These are phyloP conservation scores for Trichoderma atroviride DNA, from an alignment of 2,329 filamentous ascomycete genomes.

Conservation along the genomic window DNA sequence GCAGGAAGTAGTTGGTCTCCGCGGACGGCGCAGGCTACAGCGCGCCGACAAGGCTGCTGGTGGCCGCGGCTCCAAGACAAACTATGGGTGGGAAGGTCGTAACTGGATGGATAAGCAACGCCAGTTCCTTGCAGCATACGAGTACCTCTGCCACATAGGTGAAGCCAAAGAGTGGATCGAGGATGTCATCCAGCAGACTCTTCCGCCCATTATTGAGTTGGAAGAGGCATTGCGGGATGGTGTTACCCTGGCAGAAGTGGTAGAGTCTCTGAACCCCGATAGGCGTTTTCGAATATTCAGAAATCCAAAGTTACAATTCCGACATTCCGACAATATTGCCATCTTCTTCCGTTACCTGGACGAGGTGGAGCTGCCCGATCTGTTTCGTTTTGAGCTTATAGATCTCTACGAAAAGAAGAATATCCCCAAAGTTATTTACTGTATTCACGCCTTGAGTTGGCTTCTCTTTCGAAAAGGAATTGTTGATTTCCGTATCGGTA, in stretches of 20 bases:
- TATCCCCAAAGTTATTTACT: slow-evolving; percentile 98
- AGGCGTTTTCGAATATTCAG: slow-evolving; percentile 81
- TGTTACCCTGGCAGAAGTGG: slow-evolving; percentile 90
- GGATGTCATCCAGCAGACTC: slow-evolving; percentile 77
- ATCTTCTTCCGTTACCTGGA: slow-evolving; percentile 93
- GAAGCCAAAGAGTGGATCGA: slow-evolving; percentile 99
- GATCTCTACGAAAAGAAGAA: slow-evolving; percentile 99
- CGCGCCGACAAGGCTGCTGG: slow-evolving; percentile 61
- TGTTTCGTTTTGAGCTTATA: slow-evolving; percentile 96
- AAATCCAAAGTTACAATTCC: slow-evolving; percentile 81
- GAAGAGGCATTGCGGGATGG: slow-evolving; percentile 92
- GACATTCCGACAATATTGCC: slow-evolving; percentile 97
- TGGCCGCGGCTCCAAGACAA: slow-evolving; percentile 46
- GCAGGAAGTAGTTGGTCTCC: slow-evolving; percentile 85
- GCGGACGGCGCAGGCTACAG: slow-evolving; percentile 82
- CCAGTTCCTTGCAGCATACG: slow-evolving; percentile 94
- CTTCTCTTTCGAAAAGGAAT: slow-evolving; percentile 94
- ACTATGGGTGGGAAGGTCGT: slow-evolving; percentile 74
- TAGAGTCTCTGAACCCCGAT: slow-evolving; percentile 82
- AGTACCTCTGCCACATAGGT: slow-evolving; percentile 98
- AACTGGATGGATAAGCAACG: slow-evolving; percentile 99
- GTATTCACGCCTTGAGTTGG: slow-evolving; percentile 96
- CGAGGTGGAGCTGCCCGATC: slow-evolving; percentile 87
- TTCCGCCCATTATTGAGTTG: slow-evolving; percentile 89
- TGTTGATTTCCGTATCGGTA: slow-evolving; percentile 93